Evolutionary conservation across 2,329 filamentous ascomycete genomes (phyloP).

Genomic region (Colletotrichum sidae): DNA sequence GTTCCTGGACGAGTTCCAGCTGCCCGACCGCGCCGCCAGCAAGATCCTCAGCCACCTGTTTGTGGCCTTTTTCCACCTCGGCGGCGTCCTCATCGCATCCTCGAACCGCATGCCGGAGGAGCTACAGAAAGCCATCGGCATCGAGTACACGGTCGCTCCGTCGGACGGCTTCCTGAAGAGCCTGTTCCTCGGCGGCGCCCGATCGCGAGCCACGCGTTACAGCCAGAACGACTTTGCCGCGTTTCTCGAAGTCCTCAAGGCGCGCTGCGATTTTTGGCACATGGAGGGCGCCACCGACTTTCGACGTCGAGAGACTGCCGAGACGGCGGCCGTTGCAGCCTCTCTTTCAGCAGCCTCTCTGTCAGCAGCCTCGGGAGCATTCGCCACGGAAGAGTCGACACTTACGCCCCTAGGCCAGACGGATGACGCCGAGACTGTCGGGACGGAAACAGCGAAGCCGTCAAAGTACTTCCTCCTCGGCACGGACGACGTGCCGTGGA

Average conservation of each 20-base stretch:
- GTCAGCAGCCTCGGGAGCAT: background rate
- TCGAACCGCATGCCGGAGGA: slow-evolving; percentile 89
- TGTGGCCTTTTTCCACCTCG: slow-evolving; percentile 83
- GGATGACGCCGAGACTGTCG: background rate
- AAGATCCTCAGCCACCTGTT: slow-evolving; percentile 85
- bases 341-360: background rate
- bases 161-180: slow-evolving; percentile 63
- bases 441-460: slow-evolving; percentile 18
- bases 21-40: slow-evolving; percentile 81
- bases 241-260: slow-evolving; percentile 81
- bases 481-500: slow-evolving; percentile 27
- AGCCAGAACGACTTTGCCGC: slow-evolving; percentile 77
- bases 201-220: slow-evolving; percentile 60
- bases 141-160: slow-evolving; percentile 72
- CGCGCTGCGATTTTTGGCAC: slow-evolving; percentile 85
- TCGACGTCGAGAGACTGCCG: slow-evolving; percentile 65
- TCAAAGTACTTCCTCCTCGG: slow-evolving; percentile 28
- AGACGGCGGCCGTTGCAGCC: slow-evolving; percentile 38
- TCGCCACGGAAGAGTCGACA: background rate
- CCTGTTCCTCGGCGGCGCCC: slow-evolving; percentile 47
- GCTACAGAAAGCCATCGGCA: slow-evolving; percentile 78
- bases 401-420: background rate
- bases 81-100: slow-evolving; percentile 82
- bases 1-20: slow-evolving; percentile 86
- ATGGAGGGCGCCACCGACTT: slow-evolving; percentile 83